phyloP scores from a whole-genome alignment of 2,329 filamentous ascomycete genomes.

The Phialophora verrucosa region DNA sequence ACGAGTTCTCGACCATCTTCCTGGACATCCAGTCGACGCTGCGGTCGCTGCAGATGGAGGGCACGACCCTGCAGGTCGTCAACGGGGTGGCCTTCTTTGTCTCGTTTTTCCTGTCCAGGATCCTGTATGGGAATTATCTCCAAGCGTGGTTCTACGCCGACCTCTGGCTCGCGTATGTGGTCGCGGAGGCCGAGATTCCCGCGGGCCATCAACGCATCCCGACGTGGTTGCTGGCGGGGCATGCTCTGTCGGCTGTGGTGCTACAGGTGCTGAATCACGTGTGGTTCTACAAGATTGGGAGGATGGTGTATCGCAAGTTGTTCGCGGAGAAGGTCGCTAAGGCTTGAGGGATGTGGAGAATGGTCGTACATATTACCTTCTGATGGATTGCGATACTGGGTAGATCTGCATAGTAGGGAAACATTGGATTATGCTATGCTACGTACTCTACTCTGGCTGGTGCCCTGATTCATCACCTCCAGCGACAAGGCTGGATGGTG shows the following conservation, averaged over 20 bases:
- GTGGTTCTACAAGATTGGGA: conserved; percentile 15
- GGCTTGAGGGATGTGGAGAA: not conserved
- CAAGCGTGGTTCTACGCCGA: conserved; percentile 12
- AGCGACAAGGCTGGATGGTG: too few species aligned
- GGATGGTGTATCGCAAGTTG: conserved; percentile 9
- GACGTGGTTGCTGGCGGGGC: conserved; percentile 3
- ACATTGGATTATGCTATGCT: too few species aligned
- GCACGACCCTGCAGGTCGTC: conserved; percentile 9
- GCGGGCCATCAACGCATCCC: not conserved
- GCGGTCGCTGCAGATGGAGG: conserved; percentile 4
- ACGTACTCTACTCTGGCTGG: too few species aligned
- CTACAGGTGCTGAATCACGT: conserved; percentile 1
- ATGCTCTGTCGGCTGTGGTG: conserved; percentile 2
- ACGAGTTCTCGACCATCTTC: conserved; percentile 14
- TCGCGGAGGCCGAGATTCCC: not conserved
- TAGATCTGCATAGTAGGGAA: too few species aligned
- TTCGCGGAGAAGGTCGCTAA: not conserved
- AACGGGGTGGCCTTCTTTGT: conserved; percentile 9
- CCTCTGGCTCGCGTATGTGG: not conserved
- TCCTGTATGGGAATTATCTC: conserved; percentile 12
- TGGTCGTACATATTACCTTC: too few species aligned
- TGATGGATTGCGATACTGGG: too few species aligned
- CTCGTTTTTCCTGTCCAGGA: conserved; percentile 10
- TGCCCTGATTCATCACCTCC: too few species aligned
- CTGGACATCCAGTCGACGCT: conserved; percentile 7